These are phyloP conservation scores for Blastomyces emzantsi DNA, from an alignment of 2,329 filamentous ascomycete genomes.

Conservation along the genomic window DNA sequence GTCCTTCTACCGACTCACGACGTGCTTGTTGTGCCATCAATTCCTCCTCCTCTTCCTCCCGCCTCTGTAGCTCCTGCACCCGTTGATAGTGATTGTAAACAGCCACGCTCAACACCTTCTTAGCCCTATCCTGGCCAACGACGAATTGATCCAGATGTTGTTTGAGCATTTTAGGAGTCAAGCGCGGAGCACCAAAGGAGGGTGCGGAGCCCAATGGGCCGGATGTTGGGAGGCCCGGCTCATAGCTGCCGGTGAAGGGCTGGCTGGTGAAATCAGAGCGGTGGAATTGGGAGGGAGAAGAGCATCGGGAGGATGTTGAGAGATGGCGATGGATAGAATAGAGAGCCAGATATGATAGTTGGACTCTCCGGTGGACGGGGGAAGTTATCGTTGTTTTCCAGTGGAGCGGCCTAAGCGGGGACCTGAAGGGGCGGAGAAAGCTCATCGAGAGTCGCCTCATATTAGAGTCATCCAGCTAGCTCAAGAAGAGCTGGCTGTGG, in stretches of 20 bases:
- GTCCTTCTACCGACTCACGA: constrained; percentile 57
- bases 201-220: constrained; percentile 55
- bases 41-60: constrained; percentile 71
- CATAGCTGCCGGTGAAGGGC: constrained; percentile 54
- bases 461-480: background rate
- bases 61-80: constrained; percentile 63
- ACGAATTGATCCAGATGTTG: constrained; percentile 91
- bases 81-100: constrained; percentile 97
- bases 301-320: constrained; percentile 29
- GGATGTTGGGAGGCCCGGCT: constrained; percentile 51
- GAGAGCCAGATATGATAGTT: constrained; percentile 32
- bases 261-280: constrained; percentile 56
- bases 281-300: constrained; percentile 43
- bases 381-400: constrained; percentile 24
- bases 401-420: constrained; percentile 30
- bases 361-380: constrained; percentile 31
- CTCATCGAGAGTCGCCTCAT: constrained; percentile 6
- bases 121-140: constrained; percentile 83
- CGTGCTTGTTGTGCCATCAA: constrained; percentile 61
- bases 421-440: constrained; percentile 8
- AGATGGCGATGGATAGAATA: constrained; percentile 26
- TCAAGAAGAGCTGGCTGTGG: no score
- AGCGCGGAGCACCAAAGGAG: constrained; percentile 46
- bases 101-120: constrained; percentile 85
- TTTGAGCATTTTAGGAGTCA: constrained; percentile 63